phyloP scores from a whole-genome alignment of 495 filamentous ascomycete species.

The Lophium mytilinum region DNA sequence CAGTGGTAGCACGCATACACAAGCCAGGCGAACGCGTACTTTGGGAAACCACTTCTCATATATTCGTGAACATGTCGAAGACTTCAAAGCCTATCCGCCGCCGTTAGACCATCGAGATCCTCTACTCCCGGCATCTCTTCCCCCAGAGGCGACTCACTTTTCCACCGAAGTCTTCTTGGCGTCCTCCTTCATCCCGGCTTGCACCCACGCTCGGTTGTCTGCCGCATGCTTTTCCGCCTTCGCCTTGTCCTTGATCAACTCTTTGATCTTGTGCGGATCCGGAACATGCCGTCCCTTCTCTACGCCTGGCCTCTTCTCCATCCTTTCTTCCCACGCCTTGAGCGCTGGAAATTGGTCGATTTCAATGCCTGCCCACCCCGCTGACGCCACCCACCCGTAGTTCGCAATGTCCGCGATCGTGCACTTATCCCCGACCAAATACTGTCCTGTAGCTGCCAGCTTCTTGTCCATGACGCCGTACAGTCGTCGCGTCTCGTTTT shows the following conservation, averaged over 20 bases:
- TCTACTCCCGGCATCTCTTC: too few relatives aligned
- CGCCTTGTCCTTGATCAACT: conserved; percentile 60
- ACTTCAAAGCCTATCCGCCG: too few relatives aligned
- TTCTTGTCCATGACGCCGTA: conserved; percentile 73
- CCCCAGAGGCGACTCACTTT: neutral
- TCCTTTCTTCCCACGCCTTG: conserved; percentile 56
- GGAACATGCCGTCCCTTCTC: conserved; percentile 79
- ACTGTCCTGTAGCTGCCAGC: conserved; percentile 48
- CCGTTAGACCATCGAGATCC: too few relatives aligned
- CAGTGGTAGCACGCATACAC: too few relatives aligned
- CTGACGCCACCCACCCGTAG: conserved; percentile 54
- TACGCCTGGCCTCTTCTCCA: conserved; percentile 57
- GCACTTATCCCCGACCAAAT: conserved; percentile 68
- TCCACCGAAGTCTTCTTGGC: conserved; percentile 39
- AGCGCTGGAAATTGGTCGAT: conserved; percentile 67
- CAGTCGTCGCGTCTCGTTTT: conserved; percentile 70
- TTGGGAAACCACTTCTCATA: too few relatives aligned
- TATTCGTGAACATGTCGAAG: too few relatives aligned
- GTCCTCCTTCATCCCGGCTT: conserved; percentile 49
- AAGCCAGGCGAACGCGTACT: too few relatives aligned
- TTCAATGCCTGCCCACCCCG: conserved; percentile 64
- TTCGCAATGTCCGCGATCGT: conserved; percentile 80
- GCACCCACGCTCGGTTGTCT: conserved; percentile 50
- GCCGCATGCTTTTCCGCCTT: conserved; percentile 52
- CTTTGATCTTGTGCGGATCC: conserved; percentile 52